Percentiles rank a stretch among this genome's conserved stretches.
Conservation (phyloP, 163 green algal species). For the Picocystis sp. region DNA sequence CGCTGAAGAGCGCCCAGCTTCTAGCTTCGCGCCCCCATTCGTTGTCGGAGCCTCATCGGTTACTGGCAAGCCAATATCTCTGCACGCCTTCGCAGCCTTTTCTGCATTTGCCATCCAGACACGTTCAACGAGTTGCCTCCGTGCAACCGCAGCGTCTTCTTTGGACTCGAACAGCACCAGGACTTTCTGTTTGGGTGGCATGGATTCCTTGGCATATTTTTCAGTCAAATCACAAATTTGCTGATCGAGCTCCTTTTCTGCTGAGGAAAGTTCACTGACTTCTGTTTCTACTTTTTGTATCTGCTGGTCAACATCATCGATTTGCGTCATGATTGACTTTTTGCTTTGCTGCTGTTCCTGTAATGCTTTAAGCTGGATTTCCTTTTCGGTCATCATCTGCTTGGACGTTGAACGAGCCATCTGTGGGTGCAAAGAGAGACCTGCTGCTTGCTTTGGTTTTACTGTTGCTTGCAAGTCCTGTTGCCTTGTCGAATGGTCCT, state of each 20-base stretch:
- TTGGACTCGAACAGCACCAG: not conserved
- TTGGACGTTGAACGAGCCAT: too few species aligned
- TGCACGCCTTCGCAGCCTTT: not conserved
- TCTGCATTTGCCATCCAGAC: not conserved
- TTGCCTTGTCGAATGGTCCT: too few species aligned
- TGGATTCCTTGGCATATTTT: not conserved
- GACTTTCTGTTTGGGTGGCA: conserved; percentile 1
- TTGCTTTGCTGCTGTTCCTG: not conserved
- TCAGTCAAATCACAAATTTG: conserved; percentile 6
- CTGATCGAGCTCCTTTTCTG: not conserved
- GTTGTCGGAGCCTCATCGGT: too few species aligned
- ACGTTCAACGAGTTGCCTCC: not conserved
- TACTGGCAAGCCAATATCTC: not conserved
- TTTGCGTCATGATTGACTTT: not conserved
- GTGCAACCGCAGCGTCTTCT: not conserved
- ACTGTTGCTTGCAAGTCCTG: too few species aligned
- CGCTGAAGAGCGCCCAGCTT: too few species aligned
- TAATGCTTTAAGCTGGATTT: conserved; percentile 4
- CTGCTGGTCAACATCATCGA: not conserved
- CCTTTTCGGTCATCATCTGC: too few species aligned
- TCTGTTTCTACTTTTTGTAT: conserved; percentile 5
- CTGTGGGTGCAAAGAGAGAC: too few species aligned
- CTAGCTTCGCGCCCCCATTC: too few species aligned
- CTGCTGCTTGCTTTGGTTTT: too few species aligned
- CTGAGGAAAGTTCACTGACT: not conserved